Conservation (phyloP, 495 filamentous ascomycete species). For the Staphylotrichum tortipilum region DNA sequence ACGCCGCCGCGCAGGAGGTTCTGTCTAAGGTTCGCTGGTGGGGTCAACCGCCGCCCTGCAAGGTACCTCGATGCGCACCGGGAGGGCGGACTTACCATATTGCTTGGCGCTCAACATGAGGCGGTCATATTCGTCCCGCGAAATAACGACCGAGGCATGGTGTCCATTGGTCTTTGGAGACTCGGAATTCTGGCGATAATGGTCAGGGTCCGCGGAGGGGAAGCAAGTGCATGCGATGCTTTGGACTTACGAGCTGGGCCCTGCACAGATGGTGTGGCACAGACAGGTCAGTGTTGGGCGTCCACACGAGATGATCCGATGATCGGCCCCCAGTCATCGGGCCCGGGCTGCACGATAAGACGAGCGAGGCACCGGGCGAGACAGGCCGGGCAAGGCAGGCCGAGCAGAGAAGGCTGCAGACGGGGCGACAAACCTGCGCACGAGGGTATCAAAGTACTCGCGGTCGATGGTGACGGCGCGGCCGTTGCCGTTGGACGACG, state of each 20-base stretch:
- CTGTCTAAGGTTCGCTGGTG: slow-evolving; percentile 49
- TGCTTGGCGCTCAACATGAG: slow-evolving; percentile 21
- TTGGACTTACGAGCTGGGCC: slow-evolving; percentile 21
- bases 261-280: slow-evolving; percentile 6
- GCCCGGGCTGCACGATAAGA: background rate
- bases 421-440: slow-evolving; percentile 39
- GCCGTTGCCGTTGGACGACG: too few relatives aligned
- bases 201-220: background rate
- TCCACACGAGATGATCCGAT: background rate
- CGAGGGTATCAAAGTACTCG: slow-evolving; percentile 43
- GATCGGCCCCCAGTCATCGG: background rate
- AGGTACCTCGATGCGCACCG: background rate
- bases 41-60: background rate
- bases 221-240: background rate
- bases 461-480: slow-evolving; percentile 44
- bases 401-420: too few relatives aligned
- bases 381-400: background rate
- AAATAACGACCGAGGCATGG: slow-evolving; percentile 14
- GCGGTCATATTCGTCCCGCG: slow-evolving; percentile 27
- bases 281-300: slow-evolving; percentile 8
- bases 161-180: slow-evolving; percentile 1
- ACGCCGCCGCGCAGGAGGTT: slow-evolving; percentile 58
- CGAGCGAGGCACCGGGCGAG: too few relatives aligned
- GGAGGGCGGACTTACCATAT: slow-evolving; percentile 27
- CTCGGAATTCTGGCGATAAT: slow-evolving; percentile 9